Evolutionary conservation across 495 filamentous ascomycete genomes (phyloP).

Genomic region (Penicillium flavigenum): DNA sequence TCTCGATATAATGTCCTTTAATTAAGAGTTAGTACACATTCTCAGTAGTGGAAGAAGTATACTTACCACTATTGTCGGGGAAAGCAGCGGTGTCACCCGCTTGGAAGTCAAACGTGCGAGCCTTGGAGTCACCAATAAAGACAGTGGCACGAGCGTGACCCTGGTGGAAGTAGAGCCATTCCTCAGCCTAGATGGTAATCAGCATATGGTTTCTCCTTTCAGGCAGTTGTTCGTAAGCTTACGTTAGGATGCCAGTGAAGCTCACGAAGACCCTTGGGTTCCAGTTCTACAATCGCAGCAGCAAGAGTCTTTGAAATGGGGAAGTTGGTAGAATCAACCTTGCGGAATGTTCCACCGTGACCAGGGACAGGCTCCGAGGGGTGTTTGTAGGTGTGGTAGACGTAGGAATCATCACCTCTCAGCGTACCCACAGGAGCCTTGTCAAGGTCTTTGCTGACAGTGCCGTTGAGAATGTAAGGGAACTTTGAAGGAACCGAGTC

Average conservation of each 20-base stretch:
- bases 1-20: constrained; percentile 64
- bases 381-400: constrained; percentile 54
- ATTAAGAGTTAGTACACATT: background rate
- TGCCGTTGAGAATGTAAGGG: constrained; percentile 61
- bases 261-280: constrained; percentile 61
- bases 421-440: constrained; percentile 49
- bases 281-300: constrained; percentile 57
- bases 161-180: constrained; percentile 66
- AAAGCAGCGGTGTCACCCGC: constrained; percentile 65
- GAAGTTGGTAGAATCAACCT: constrained; percentile 63
- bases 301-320: constrained; percentile 60
- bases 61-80: constrained; percentile 58
- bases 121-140: constrained; percentile 56
- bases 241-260: constrained; percentile 71
- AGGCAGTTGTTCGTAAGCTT: constrained; percentile 15
- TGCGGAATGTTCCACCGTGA: constrained; percentile 56
- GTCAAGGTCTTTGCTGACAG: constrained; percentile 47
- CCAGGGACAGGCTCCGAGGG: constrained; percentile 54
- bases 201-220: background rate
- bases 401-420: constrained; percentile 55
- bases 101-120: constrained; percentile 63
- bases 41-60: background rate
- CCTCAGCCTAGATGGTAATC: constrained; percentile 48
- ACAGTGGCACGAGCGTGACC: constrained; percentile 59
- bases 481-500: constrained; percentile 54